Evolutionary conservation across 148 eudicot species (phyloP), one percentile per base, ranked within the genome.

Genomic region (Nyssa sinensis): DNA sequence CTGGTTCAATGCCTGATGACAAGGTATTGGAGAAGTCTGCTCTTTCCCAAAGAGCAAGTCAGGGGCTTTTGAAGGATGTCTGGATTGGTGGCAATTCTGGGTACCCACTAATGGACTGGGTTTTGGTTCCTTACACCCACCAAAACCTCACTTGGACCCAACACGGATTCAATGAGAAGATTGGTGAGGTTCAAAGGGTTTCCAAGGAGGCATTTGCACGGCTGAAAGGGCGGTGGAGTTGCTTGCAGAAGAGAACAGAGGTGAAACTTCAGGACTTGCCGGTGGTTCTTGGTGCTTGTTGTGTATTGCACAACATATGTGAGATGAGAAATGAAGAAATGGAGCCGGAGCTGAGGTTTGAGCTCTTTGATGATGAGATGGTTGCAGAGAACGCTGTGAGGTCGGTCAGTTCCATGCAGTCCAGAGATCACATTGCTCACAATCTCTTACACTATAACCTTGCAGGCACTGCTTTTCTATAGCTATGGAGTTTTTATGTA

Each of bases 361-460:
- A 86, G 64, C 69, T 89, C 4, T 88, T 91, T 21, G 97, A 91
- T 24, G 92, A 91, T 33, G 82, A 83, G 75, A 68, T 85, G 27
- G 76, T 80, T 30, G 84, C 90, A 0, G 93, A 84, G 34, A 85
- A 86, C n/a, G 19, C 65, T 8, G 69, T 82, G n/a, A 74, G 79
- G 23, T 87, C 93, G 0, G 70, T 37, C 1, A 59, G 62, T 1
- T 84, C 93, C 12, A 49, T 79, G 73, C 85, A 79, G 29, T 76
- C 81, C 19, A 86, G 97, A 60, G 97, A 91, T 79, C 90, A 85
- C 71, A 89, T 91, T 74, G 97, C 97, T 41, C 97, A 89, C 80
- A 77, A 82, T 77, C 77, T 91, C 33, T 79, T 91, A 81, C 97
- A 91, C 58, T 89, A 83, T 76, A 88, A 80, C 14, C 62, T 69